A percentile compares a stretch with the other conserved stretches of the same genome.
These are phyloP conservation scores for Kluyveromyces nonfermentans DNA, from an alignment of 805 yeast species.

Conservation along the genomic window DNA sequence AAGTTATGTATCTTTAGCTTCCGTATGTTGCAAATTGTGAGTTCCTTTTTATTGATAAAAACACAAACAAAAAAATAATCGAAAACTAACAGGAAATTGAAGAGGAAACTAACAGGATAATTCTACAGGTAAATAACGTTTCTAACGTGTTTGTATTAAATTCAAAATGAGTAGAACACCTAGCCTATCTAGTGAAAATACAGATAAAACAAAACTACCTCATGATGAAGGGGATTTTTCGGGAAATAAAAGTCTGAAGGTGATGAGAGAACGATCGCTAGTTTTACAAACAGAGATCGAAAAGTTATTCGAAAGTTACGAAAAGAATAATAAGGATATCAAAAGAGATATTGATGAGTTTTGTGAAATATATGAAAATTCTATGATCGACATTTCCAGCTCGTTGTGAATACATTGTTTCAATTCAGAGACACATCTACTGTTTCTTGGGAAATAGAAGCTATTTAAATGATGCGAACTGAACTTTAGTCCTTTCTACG, in stretches of 20 bases:
- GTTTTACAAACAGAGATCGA: conserved; percentile 22
- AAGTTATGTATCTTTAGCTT: too few species aligned
- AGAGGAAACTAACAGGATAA: too few species aligned
- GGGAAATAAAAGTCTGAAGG: neutral
- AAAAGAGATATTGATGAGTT: conserved; percentile 24
- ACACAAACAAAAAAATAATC: neutral
- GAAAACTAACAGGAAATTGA: neutral
- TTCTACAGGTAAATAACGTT: too few species aligned
- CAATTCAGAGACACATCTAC: neutral
- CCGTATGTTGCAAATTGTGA: neutral
- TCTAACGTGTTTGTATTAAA: neutral
- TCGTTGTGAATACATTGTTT: neutral
- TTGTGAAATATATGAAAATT: conserved; percentile 16
- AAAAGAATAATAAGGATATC: conserved; percentile 16
- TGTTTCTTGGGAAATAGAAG: neutral
- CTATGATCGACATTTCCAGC: neutral
- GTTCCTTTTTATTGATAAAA: too few species aligned
- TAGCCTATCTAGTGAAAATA: neutral
- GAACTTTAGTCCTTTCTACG: conserved; percentile 21
- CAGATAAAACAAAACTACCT: neutral
- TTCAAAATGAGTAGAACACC: neutral
- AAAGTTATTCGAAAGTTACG: conserved; percentile 12
- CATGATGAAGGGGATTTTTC: neutral
- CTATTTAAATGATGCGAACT: conserved; percentile 27
- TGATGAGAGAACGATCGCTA: conserved; percentile 8